Conservation (phyloP, 768 basidiomycete genomes). For the Phylloporus rhodoxanthus region DNA sequence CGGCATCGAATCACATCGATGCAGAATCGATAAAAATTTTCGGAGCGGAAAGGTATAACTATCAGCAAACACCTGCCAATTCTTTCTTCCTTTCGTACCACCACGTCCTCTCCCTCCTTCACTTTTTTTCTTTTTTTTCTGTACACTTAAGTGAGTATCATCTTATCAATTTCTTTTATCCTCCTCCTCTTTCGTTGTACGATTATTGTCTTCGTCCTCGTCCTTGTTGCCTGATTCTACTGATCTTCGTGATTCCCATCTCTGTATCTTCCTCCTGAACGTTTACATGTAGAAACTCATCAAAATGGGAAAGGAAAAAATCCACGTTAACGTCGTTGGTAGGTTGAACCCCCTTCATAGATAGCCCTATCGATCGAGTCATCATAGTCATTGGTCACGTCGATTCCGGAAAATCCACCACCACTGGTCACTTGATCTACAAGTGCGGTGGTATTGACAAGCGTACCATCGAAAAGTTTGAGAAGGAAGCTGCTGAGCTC, state of each 20-base stretch:
- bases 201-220: conserved; percentile 15
- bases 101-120: conserved; percentile 29
- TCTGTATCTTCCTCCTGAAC: conserved; percentile 9
- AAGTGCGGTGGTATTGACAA: conserved; percentile 99
- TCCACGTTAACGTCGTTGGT: conserved; percentile 98
- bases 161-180: background rate
- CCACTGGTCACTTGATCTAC: conserved; percentile 99
- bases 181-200: conserved; percentile 17
- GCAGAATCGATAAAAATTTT: conserved; percentile 62
- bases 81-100: conserved; percentile 35
- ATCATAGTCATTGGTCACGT: conserved; percentile 91
- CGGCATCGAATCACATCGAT: conserved; percentile 51
- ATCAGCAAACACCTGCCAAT: conserved; percentile 43
- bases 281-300: conserved; percentile 39
- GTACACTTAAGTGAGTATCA: conserved; percentile 41
- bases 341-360: conserved; percentile 31
- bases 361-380: conserved; percentile 22
- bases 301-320: conserved; percentile 96
- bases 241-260: conserved; percentile 22
- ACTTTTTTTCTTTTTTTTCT: conserved; percentile 33
- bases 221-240: conserved; percentile 6
- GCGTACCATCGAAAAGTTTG: conserved; percentile 99
- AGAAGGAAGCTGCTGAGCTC: conserved; percentile 99
- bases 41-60: conserved; percentile 51
- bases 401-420: conserved; percentile 99